Evolutionary conservation across 1,139 yeast species (phyloP), one percentile per base, ranked within the genome.

Genomic region (Pichia sp.): DNA sequence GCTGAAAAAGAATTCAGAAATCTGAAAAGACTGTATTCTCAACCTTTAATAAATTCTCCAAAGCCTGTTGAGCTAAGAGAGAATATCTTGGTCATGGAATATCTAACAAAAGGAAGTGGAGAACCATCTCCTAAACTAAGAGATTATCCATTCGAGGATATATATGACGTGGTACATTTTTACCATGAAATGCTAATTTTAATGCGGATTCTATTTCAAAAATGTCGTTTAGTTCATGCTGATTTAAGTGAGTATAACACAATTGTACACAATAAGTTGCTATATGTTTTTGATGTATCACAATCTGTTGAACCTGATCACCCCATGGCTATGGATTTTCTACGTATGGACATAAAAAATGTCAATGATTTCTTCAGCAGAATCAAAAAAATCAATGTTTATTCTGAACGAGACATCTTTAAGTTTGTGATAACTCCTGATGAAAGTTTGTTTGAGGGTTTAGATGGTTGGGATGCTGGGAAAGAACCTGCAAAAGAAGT

Each of bases 251-350:
- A 93, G 61, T 93, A 93, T 64, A 93, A 93, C 58, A 75, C 88
- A 1, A 84, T 93, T 47, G 84, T 93, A 21, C 96, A 89, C 58
- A 58, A 84, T n/a, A 79, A 74, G 35, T 74, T 78, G 55, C 66
- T 93, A 28, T 88, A 84, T 62, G 85, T 93, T 45, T 85, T 93
- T 52, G 99, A 93, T 66, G 99, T 93, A 18, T 89, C 97, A 1
- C 99, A 93, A 59, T 81, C 94, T 28, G 98, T 93, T 22, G 97
- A 93, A 60, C 97, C 95, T 19, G 96, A 89, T 53, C 99, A 93
- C 61, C 98, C 97, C 6, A 88, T 86, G 84, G 84, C 96, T 34
- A 69, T 91, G 46, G 97, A 91, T 59, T 93, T 93, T 58, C 65
- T 93, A 45, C 70, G 99, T 58, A 91, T 91, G 98, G 99, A 93